phyloP scores from a whole-genome alignment of 1,139 yeast genomes.

The Protomyces inouyei region DNA sequence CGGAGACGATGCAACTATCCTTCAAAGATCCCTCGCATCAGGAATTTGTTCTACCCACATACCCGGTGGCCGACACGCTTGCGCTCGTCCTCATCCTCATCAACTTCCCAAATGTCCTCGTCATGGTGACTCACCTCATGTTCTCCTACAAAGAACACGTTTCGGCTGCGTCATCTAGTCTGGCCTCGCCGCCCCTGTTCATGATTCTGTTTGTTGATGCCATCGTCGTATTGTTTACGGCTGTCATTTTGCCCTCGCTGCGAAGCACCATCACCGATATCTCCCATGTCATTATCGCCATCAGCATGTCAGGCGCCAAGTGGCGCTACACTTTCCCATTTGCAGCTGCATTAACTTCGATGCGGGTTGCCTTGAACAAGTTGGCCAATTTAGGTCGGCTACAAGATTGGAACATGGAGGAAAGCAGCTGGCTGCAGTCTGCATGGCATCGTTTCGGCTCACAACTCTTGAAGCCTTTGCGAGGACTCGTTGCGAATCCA shows the following conservation, averaged over 20 bases:
- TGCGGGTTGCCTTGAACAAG: background rate
- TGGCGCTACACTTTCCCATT: slow-evolving; percentile 1
- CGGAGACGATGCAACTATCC: background rate
- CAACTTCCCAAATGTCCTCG: slow-evolving; percentile 15
- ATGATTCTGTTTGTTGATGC: slow-evolving; percentile 15
- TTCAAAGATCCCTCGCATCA: slow-evolving; percentile 2
- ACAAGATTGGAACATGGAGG: background rate
- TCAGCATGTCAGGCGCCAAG: slow-evolving; percentile 10
- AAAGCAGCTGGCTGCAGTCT: background rate
- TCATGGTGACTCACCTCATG: slow-evolving; percentile 13
- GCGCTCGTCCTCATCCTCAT: slow-evolving; percentile 10
- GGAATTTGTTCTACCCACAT: slow-evolving; percentile 2
- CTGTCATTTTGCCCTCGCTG: slow-evolving; percentile 14
- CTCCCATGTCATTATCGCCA: slow-evolving; percentile 11
- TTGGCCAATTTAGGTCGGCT: background rate
- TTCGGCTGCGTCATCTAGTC: background rate
- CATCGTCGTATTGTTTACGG: slow-evolving; percentile 2
- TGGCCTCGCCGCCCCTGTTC: background rate
- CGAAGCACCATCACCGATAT: slow-evolving; percentile 12
- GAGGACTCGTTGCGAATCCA: background rate
- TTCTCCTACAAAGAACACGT: slow-evolving; percentile 16
- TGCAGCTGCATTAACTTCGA: background rate
- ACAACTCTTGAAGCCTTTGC: background rate
- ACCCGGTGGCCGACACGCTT: slow-evolving; percentile 21
- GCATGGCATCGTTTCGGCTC: background rate